Percentiles rank a stretch among this genome's conserved stretches.
Conservation (phyloP, 106 monocot genomes). For the Gastrodia elata region DNA sequence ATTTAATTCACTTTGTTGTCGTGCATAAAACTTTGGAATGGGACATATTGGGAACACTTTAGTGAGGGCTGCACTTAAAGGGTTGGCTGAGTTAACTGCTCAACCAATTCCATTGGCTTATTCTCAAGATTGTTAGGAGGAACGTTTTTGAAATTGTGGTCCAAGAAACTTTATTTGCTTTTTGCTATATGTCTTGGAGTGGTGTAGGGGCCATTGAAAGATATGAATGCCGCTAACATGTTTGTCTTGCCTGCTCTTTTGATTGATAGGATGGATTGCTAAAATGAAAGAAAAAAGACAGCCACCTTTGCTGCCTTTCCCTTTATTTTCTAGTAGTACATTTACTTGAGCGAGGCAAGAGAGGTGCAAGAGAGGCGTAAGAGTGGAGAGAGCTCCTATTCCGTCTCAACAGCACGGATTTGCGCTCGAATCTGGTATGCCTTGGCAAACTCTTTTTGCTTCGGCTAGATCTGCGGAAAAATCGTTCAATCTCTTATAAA, state of each 20-base stretch:
- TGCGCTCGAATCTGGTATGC: too few species aligned
- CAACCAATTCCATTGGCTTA: not conserved
- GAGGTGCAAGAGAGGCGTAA: not conserved
- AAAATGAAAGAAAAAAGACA: not conserved
- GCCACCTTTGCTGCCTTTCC: not conserved
- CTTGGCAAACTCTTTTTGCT: too few species aligned
- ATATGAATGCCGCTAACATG: not conserved
- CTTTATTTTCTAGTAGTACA: not conserved
- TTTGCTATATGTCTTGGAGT: not conserved
- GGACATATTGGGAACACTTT: not conserved
- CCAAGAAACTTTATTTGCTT: not conserved
- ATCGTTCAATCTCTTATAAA: too few species aligned
- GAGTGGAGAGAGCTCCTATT: not conserved
- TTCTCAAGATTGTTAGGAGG: not conserved
- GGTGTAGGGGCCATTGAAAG: too few species aligned
- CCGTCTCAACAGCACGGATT: too few species aligned
- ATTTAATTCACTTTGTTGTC: not conserved
- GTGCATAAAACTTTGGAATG: not conserved
- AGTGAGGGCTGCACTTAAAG: not conserved
- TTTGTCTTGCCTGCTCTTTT: not conserved
- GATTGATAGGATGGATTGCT: not conserved
- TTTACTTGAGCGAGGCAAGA: not conserved
- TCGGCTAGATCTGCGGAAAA: too few species aligned
- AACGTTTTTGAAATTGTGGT: not conserved
- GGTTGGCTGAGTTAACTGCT: not conserved